Evolutionary conservation across 2,329 filamentous ascomycete species (phyloP), one percentile per base, ranked within the genome.

Genomic region (Colletotrichum tropicicola): DNA sequence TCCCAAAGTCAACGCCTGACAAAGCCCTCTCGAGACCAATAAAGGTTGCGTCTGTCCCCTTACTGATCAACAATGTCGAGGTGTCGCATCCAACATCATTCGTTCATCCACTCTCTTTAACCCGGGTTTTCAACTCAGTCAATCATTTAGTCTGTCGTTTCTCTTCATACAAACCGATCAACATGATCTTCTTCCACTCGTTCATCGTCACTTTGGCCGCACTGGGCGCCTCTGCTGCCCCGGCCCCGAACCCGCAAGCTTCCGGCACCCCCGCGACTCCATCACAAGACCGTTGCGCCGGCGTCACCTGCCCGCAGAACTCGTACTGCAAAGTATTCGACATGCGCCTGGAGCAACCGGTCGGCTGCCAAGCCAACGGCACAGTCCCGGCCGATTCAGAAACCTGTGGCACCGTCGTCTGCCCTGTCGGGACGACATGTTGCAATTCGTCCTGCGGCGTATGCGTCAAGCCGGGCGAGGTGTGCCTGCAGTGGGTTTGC

Each of bases 401-500:
- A 27, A 54, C 43, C 5, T 66, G 63, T 6, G 63, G 63, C 32
- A 23, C 21, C 7, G 53, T 64, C 25, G 30, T 64, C 30, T 66
- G 63, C 47, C 27, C 71, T 55, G 8, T 54, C 48, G 49, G 72
- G 68, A 65, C 61, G 15, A 47, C 25, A 5, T 75, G 68, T 45
- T 70, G 68, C 43, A 70, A 70, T 45, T 48, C 65, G 27, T 19
- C 55, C 10, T 70, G 68, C 39, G 68, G 68, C 7, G 65, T 66
- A 19, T 70, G 68, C 39, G 45, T 49, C 2, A 41, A 43, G 27
- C 68, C 68, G 6, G 65, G 51, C 23, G 57, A 59, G 1, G 10
- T 17, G 12, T 69, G 68, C 45, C 41, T 66, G 19, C 27, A 54
- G 39, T 66, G 68, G 62, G 32, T 54, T 21, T 69, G 68, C 52